Evolutionary conservation across 2,329 filamentous ascomycete species (phyloP), one percentile per base, ranked within the genome.

Genomic region (Colletotrichum somersetense): DNA sequence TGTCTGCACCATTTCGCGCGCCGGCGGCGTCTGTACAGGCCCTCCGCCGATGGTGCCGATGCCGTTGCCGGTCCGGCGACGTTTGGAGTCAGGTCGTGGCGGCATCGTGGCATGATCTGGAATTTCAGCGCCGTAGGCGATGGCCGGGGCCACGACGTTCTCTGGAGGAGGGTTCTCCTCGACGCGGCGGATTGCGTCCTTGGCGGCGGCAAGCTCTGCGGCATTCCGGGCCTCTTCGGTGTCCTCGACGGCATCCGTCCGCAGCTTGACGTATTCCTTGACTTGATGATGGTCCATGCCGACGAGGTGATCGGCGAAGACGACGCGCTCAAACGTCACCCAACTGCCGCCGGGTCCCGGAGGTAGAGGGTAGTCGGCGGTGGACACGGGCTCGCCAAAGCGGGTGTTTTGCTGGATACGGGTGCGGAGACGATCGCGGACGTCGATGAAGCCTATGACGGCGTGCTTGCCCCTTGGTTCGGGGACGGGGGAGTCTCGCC

Each of bases 361-460:
- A 1, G 89, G 89, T 5, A 89, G 76, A 42, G 88, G 81, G 77
- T 84, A 84, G 16, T 75, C 72, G 14, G 63, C 40, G n/a, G 56
- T 71, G 2, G 71, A 73, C 38, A 91, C 81, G 2, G 81, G 76
- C 14, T 87, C 83, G 16, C 88, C 88, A 2, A 80, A 77, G 30
- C 86, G 84, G 56, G 85, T 88, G 61, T 82, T 80, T 0, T 82
- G 81, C 75, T 89, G 87, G 48, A 91, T 87, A 8, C 89, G 85
- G 2, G 89, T 91, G 35, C 89, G 87, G 1, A 91, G 83, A 1
- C 89, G 85, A 66, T 91, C 89, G 23, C 88, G 82, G 14, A 88
- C 82, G 72, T 91, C 89, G 61, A 91, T 91, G 72, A 91, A 91
- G 6, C 89, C 89, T 61, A 89, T 86, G 0, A 91, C 87, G 0